Conservation (phyloP, 495 filamentous ascomycete genomes). For the Xanthoparmelia taractica region DNA sequence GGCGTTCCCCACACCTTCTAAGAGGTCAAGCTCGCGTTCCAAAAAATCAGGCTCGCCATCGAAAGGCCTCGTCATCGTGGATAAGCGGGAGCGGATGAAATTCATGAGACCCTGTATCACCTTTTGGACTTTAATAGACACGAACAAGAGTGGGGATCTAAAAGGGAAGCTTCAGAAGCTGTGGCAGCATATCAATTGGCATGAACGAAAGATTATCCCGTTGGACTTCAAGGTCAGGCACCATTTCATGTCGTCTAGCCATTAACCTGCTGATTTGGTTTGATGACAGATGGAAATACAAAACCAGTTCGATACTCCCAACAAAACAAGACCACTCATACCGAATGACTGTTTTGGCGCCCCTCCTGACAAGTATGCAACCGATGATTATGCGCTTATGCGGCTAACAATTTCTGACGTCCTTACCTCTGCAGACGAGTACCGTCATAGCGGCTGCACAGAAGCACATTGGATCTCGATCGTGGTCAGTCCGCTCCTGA, state of each 20-base stretch:
- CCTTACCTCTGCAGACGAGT: neutral
- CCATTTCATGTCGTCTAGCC: neutral
- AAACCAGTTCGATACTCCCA: neutral
- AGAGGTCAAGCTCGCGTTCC: neutral
- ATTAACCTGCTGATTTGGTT: neutral
- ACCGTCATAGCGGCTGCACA: constrained; percentile 1
- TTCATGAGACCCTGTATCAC: neutral
- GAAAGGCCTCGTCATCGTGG: neutral
- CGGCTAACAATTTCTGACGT: neutral
- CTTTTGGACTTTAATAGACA: neutral
- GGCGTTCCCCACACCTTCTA: neutral
- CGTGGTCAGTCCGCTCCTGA: constrained; percentile 8
- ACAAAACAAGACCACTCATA: neutral
- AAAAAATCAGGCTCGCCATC: neutral
- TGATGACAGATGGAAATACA: neutral
- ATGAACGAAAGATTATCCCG: neutral
- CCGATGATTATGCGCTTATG: constrained; percentile 2
- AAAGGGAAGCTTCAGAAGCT: neutral
- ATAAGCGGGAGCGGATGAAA: constrained; percentile 2
- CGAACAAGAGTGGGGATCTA: neutral
- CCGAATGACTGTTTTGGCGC: neutral
- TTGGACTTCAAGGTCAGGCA: neutral
- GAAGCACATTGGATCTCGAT: constrained; percentile 12
- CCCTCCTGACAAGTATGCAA: neutral
- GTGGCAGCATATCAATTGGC: neutral